Evolutionary conservation across 2,329 filamentous ascomycete genomes (phyloP).

Genomic region (Botrytis paeoniae): DNA sequence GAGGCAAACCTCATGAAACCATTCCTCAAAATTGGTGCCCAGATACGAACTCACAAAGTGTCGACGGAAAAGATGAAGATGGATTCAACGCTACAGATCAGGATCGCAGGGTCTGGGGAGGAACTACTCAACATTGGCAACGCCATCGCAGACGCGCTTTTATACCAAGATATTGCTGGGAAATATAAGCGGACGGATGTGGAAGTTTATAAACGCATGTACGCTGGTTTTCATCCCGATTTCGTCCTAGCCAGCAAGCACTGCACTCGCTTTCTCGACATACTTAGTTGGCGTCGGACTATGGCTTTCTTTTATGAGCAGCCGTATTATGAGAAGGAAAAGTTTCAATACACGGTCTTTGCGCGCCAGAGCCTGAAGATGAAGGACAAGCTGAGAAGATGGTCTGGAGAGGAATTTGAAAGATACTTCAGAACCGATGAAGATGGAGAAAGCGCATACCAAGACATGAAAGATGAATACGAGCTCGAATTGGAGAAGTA

Average conservation of each 20-base stretch:
- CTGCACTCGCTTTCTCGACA: conserved; percentile 8
- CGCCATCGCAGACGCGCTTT: conserved; percentile 5
- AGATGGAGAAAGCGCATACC: neutral
- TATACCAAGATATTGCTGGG: conserved; percentile 11
- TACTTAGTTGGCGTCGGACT: conserved; percentile 13
- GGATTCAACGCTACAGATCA: neutral
- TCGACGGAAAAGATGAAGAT: conserved; percentile 14
- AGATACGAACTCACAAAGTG: conserved; percentile 1
- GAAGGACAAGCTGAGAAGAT: neutral
- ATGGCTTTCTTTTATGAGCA: conserved; percentile 18
- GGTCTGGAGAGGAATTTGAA: conserved; percentile 13
- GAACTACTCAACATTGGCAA: conserved; percentile 5
- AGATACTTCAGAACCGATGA: neutral
- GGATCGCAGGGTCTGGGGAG: neutral
- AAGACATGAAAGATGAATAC: conserved; percentile 12
- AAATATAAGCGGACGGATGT: conserved; percentile 13
- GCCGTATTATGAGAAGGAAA: conserved; percentile 4
- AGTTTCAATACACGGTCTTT: conserved; percentile 5
- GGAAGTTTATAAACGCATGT: conserved; percentile 12
- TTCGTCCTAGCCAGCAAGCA: neutral
- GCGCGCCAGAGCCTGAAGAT: conserved; percentile 8
- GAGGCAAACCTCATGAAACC: conserved; percentile 8
- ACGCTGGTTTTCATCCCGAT: conserved; percentile 14
- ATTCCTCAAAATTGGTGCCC: neutral
- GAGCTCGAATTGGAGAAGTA: conserved; percentile 3